Evolutionary conservation across 306 rosid species (phyloP).

Genomic region (Mucuna pruriens): DNA sequence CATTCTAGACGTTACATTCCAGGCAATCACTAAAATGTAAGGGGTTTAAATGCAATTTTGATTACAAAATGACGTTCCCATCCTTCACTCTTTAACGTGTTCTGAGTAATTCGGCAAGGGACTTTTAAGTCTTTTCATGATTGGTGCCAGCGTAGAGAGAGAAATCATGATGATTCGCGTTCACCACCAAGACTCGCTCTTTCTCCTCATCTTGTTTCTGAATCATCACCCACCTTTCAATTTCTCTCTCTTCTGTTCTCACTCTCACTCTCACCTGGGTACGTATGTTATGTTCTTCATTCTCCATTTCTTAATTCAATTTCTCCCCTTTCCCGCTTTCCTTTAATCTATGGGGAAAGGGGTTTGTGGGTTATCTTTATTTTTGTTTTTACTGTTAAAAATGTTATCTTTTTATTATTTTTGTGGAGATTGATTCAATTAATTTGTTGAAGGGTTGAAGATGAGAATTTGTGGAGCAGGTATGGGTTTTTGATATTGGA

Average conservation of each 20-base stretch:
- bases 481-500: conserved; percentile 35
- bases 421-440: conserved; percentile 40
- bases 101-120: not conserved
- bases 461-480: conserved; percentile 61
- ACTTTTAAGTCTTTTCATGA: not conserved
- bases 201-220: too few species aligned
- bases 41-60: not conserved
- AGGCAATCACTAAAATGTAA: not conserved
- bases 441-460: conserved; percentile 52
- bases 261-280: conserved; percentile 6
- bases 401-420: not conserved
- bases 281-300: not conserved
- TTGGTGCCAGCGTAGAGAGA: not conserved
- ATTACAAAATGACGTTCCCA: not conserved
- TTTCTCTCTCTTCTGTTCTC: conserved; percentile 17
- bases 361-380: not conserved
- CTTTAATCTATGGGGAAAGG: not conserved
- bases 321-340: conserved; percentile 13
- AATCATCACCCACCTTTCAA: not conserved
- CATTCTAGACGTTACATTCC: conserved; percentile 2
- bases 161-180: conserved; percentile 20
- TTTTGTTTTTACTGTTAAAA: not conserved
- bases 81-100: not conserved
- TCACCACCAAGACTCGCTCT: not conserved
- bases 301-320: not conserved